Evolutionary conservation across 257 asterid species (phyloP), one percentile per base, ranked within the genome.

Genomic region (Sherardia arvensis): DNA sequence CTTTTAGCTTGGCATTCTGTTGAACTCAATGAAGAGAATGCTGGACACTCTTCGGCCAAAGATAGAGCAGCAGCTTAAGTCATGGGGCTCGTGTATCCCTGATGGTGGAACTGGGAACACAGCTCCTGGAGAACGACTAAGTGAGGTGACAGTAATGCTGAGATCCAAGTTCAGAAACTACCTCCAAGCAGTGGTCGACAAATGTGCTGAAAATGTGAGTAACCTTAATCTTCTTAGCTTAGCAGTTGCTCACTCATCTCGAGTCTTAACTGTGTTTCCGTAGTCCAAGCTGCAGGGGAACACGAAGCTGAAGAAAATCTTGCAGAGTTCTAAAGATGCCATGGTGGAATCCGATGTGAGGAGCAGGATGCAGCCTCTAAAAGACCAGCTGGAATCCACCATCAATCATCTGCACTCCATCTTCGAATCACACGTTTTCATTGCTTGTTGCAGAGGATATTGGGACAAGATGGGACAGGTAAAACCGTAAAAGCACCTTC

Each of bases 401-500:
- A 78, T 81, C 45, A 75, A 64, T 69, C 86, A 78, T 71, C 71
- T 81, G 59, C 76, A 81, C 23, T 70, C 73, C 69, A 73, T 72
- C 34, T 75, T 81, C 29, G 83, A 66, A 7, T 69, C 83, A 22
- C 81, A 73, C 36, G 83, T 81, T 4, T 81, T 81, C 27, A 68
- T 81, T 10, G 79, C 83, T 56, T 66, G 75, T 23, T 81, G 83
- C 60, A 81, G 86, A 27, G 83, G 86, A 11, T 81, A 67, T 59
- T 81, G 86, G 86, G 86, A 78, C 61, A 81, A 74, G 68, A 78
- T 75, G 81, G 86, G 86, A 34, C 83, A 75, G 80, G 86, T 80
- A 15, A n/a, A n/a, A n/a, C n/a, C n/a, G n/a, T n/a, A n/a, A n/a
- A n/a, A 34, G 54, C 49, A 8, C 21, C 20, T 30, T 53, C 20